phyloP scores from a whole-genome alignment of 2,329 filamentous ascomycete species.

The Exophiala aquamarina region DNA sequence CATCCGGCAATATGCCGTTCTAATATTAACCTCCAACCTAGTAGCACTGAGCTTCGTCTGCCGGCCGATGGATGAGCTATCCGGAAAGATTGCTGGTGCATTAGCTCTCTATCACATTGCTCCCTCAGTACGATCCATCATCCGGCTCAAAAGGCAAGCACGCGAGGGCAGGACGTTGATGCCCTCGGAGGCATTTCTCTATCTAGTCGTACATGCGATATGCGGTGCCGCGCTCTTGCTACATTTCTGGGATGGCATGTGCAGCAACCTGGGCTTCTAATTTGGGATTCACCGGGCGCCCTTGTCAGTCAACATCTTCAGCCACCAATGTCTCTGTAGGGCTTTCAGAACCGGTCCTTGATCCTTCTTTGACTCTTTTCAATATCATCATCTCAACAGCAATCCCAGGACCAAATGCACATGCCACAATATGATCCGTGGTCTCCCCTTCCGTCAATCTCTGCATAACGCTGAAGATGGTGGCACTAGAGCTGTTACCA shows the following conservation, averaged over 20 bases:
- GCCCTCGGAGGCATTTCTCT: constrained; percentile 25
- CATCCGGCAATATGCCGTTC: constrained; percentile 40
- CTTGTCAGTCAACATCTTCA: constrained; percentile 26
- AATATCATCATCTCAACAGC: constrained; percentile 68
- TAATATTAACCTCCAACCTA: constrained; percentile 35
- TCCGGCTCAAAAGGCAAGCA: constrained; percentile 20
- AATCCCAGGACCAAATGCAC: constrained; percentile 70
- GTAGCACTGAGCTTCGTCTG: constrained; percentile 35
- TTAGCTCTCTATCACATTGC: constrained; percentile 38
- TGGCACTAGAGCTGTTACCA: constrained; percentile 68
- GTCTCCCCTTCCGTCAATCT: constrained; percentile 49
- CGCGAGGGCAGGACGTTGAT: constrained; percentile 8
- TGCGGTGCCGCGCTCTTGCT: constrained; percentile 18
- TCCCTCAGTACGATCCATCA: constrained; percentile 31
- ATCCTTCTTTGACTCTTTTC: constrained; percentile 31
- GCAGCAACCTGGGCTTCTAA: constrained; percentile 1
- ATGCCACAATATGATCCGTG: constrained; percentile 60
- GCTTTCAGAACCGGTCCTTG: constrained; percentile 22
- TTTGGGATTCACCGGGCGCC: not conserved
- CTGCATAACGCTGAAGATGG: constrained; percentile 67
- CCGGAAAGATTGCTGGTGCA: constrained; percentile 33
- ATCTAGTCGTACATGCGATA: constrained; percentile 24
- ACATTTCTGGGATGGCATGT: constrained; percentile 8
- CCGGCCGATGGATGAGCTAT: constrained; percentile 30
- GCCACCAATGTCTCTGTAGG: constrained; percentile 26